Percentiles rank a stretch among this genome's conserved stretches.
Evolutionary conservation across 1,139 yeast species (phyloP).

Genomic region (Pichia sp.): DNA sequence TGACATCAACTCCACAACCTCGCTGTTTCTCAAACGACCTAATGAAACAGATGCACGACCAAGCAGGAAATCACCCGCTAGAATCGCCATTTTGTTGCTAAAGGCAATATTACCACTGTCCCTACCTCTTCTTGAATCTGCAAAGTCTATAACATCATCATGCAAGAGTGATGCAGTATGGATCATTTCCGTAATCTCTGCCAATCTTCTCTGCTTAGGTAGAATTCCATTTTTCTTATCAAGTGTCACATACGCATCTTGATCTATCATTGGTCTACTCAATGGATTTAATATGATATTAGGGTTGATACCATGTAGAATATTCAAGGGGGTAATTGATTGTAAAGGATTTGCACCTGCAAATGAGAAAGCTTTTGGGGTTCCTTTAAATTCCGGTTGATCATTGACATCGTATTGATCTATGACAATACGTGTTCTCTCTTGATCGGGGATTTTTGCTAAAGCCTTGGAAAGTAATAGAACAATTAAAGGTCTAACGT

Average conservation of each 20-base stretch:
- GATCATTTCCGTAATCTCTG: conserved; percentile 97
- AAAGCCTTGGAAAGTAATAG: conserved; percentile 78
- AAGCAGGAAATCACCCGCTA: conserved; percentile 91
- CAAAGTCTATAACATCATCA: conserved; percentile 94
- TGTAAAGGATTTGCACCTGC: conserved; percentile 55
- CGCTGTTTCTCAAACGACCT: conserved; percentile 91
- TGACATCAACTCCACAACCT: conserved; percentile 90
- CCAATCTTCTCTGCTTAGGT: conserved; percentile 91
- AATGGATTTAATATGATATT: conserved; percentile 73
- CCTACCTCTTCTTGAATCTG: conserved; percentile 85
- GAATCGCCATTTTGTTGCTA: conserved; percentile 93
- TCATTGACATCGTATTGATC: conserved; percentile 62
- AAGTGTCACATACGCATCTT: conserved; percentile 46
- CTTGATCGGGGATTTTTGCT: conserved; percentile 64
- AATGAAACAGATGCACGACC: conserved; percentile 97
- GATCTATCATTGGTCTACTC: conserved; percentile 70
- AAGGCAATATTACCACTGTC: conserved; percentile 92
- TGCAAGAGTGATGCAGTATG: conserved; percentile 96
- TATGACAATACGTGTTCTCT: conserved; percentile 60
- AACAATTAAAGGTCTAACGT: conserved; percentile 87
- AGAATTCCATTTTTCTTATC: conserved; percentile 65
- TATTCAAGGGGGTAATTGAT: conserved; percentile 72
- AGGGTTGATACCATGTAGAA: conserved; percentile 88
- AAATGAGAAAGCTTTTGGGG: conserved; percentile 42
- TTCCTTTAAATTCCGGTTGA: conserved; percentile 55